Evolutionary conservation across 2,329 filamentous ascomycete genomes (phyloP).

Genomic region (Talaromyces amestolkiae): DNA sequence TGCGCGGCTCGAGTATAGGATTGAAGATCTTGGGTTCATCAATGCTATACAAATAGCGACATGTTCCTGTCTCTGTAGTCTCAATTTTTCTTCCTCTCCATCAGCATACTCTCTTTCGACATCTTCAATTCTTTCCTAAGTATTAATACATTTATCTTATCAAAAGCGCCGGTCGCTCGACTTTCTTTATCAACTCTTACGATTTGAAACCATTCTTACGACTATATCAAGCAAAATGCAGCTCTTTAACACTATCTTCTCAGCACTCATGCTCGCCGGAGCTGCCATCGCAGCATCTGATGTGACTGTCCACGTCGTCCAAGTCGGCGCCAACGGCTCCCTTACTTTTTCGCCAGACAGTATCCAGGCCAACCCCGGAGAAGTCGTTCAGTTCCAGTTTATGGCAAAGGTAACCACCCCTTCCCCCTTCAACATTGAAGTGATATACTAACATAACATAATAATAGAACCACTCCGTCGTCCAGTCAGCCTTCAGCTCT

Average conservation of each 20-base stretch:
- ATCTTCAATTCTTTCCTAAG: background rate
- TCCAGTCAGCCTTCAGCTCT: constrained; percentile 70
- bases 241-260: background rate
- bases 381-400: constrained; percentile 53
- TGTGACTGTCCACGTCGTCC: constrained; percentile 59
- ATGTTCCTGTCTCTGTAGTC: background rate
- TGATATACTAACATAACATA: background rate
- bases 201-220: background rate
- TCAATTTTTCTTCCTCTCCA: background rate
- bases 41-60: constrained; percentile 1
- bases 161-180: constrained; percentile 5
- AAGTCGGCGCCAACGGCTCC: constrained; percentile 56
- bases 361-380: constrained; percentile 61
- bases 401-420: constrained; percentile 29
- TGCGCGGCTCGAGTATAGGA: background rate
- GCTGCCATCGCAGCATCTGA: constrained; percentile 20
- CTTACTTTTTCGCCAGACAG: constrained; percentile 66
- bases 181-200: background rate
- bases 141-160: background rate
- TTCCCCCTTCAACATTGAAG: constrained; percentile 32
- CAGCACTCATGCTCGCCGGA: background rate
- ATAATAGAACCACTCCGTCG: constrained; percentile 70
- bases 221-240: constrained; percentile 6
- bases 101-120: background rate
- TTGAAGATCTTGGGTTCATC: too few relatives aligned